Base-by-base conservation (phyloP, 768 basidiomycete genomes). In the Rubroboletus pulcherrimus region DNA sequence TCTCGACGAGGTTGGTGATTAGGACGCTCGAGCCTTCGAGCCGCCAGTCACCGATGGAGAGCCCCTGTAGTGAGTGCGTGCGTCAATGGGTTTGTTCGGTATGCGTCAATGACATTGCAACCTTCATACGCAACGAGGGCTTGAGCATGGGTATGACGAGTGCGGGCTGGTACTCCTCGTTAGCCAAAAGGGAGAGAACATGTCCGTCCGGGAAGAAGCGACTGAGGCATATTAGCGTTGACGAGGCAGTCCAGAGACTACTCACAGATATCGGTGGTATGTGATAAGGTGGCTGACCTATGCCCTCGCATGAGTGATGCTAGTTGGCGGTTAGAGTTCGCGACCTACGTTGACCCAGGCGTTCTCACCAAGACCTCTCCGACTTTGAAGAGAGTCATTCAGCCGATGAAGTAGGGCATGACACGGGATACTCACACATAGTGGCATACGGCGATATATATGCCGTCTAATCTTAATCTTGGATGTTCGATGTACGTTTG, bases 361-460 rank as follows among this genome's bases (percentile, higher is more conserved):
- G 58, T 89, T 89, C 62, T 97, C 93, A 59, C 89, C 84, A 30
- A 87, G 72, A 26, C 93, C 93, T 8, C 85, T 90, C 54, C 49
- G 57, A 56, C 59, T 58, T 54, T 39, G 47, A 33, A 55, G 47
- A 48, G 42, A 47, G 37, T 51, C 40, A 26, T n/a, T 54, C 41
- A 31, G 39, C 2, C 33, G 51, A 58, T 45, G 43, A 33, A 40
- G 52, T 37, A 47, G 41, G 49, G 9, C 34, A 45, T 19, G 43
- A 38, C 44, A 52, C n/a, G n/a, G 30, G 49, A 71, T 21, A 54
- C 84, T 57, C 69, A 90, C 89, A 87, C 75, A 62, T 91, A 96
- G 69, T 93, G 93, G 65, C 93, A 95, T 19, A 91, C 88, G 21
- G 91, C 86, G 49, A 97, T 94, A 68, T 96, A 96, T 10, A 93